These are phyloP conservation scores for Hypholoma sublateritium DNA, from an alignment of 768 basidiomycete species.

Conservation along the genomic window DNA sequence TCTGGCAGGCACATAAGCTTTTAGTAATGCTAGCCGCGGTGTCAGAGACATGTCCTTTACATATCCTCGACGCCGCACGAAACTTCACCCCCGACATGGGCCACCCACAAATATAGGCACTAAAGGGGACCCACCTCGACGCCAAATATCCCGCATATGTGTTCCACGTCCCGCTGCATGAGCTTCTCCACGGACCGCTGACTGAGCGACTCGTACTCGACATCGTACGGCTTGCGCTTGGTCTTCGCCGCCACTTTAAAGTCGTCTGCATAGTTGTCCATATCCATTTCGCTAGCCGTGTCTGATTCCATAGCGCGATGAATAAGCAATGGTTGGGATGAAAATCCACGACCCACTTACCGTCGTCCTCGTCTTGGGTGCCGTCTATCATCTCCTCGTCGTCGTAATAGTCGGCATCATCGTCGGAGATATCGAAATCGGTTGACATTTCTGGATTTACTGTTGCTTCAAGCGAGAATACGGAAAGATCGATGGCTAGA, in stretches of 20 bases:
- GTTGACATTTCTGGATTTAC: constrained; percentile 39
- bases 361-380: constrained; percentile 50
- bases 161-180: constrained; percentile 79
- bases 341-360: constrained; percentile 26
- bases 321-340: not conserved
- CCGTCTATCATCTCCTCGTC: constrained; percentile 74
- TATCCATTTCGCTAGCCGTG: constrained; percentile 65
- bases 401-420: constrained; percentile 64
- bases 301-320: constrained; percentile 14
- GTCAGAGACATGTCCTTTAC: not conserved
- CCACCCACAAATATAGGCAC: not conserved
- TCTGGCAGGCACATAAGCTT: not conserved
- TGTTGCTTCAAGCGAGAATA: not conserved
- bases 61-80: not conserved
- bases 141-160: constrained; percentile 85
- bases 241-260: constrained; percentile 56
- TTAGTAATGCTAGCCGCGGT: not conserved
- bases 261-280: constrained; percentile 65
- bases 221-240: constrained; percentile 74
- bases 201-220: constrained; percentile 78
- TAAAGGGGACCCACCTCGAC: constrained; percentile 70
- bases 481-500: constrained; percentile 3
- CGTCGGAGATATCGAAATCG: constrained; percentile 72
- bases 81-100: not conserved
- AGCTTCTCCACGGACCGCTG: constrained; percentile 73